Base-by-base conservation (phyloP, 306 rosid genomes). In the Ziziphus jujuba region DNA sequence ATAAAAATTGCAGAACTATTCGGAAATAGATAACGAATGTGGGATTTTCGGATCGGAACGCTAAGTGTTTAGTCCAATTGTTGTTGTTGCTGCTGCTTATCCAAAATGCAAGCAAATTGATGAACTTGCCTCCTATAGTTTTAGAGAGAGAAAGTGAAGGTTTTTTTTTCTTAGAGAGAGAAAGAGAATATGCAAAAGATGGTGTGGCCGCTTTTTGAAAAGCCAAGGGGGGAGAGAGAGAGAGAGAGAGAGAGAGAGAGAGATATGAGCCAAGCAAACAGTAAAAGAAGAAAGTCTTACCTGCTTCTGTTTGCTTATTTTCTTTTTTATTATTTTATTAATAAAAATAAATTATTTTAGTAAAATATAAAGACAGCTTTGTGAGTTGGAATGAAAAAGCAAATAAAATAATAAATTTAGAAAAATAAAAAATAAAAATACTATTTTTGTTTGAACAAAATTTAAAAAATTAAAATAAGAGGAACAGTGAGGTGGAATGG, bases 11-110 rank as follows among this genome's bases (percentile, higher is more conserved):
- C 21, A 31, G 21, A 43, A 66, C 20, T 23, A 38, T 11, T 33
- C 13, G 20, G 7, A 23, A 15, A 25, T 51, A 58, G 56, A 68
- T 7, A 45, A n/a, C 56, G 28, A 8, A 52, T 25, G 24, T 50
- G 72, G 65, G 90, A 85, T 72, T 85, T 76, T 69, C 45, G 81
- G 87, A 85, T 85, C 89, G 80, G 79, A 85, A 45, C 77, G 73
- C 70, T 28, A 28, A 62, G 62, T 59, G 23, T 73, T 65, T 21
- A 62, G 50, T 73, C 45, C 61, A 74, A 40, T 31, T 38, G 23
- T 9, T 14, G 11, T 17, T 20, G 21, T 14, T 7, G 1, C 38
- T 21, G 45, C 70, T 61, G 61, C 63, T 58, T 77, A 62, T 51
- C 78, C 81, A 81, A 77, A 78, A 72, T 47, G 28, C 15, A 52